Percentiles rank a stretch among this genome's conserved stretches.
These are phyloP conservation scores for Ogataea nitratoaversa DNA, from an alignment of 805 yeast species.

Conservation along the genomic window DNA sequence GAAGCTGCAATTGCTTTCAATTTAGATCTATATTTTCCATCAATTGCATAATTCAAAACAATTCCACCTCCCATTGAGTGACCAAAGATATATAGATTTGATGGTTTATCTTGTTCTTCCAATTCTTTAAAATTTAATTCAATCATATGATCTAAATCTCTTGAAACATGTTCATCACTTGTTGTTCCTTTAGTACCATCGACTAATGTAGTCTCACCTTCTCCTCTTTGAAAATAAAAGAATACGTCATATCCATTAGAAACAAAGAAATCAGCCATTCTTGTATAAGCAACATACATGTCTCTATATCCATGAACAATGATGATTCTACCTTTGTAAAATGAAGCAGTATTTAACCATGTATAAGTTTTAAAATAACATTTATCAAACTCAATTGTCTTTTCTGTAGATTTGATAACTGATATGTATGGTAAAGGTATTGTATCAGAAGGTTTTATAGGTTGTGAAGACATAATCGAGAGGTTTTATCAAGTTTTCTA, in stretches of 20 bases:
- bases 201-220: conserved; percentile 55
- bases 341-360: conserved; percentile 9
- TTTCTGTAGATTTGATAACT: background rate
- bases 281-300: conserved; percentile 43
- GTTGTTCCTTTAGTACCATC: conserved; percentile 52
- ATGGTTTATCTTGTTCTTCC: conserved; percentile 18
- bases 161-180: conserved; percentile 50
- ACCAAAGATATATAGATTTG: conserved; percentile 53
- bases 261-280: conserved; percentile 50
- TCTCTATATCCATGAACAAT: conserved; percentile 75
- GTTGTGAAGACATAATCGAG: too few relatives aligned
- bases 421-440: background rate
- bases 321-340: conserved; percentile 49
- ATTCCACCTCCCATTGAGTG: conserved; percentile 86
- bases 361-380: conserved; percentile 22
- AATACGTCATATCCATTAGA: conserved; percentile 58
- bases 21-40: conserved; percentile 45
- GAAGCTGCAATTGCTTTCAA: conserved; percentile 45
- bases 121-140: conserved; percentile 37
- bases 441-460: too few relatives aligned
- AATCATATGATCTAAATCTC: conserved; percentile 58
- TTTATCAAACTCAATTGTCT: conserved; percentile 14
- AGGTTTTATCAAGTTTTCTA: too few relatives aligned
- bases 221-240: conserved; percentile 72
- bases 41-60: conserved; percentile 53